Evolutionary conservation across 1,139 yeast species (phyloP).

Genomic region (Diutina scorzettiae): DNA sequence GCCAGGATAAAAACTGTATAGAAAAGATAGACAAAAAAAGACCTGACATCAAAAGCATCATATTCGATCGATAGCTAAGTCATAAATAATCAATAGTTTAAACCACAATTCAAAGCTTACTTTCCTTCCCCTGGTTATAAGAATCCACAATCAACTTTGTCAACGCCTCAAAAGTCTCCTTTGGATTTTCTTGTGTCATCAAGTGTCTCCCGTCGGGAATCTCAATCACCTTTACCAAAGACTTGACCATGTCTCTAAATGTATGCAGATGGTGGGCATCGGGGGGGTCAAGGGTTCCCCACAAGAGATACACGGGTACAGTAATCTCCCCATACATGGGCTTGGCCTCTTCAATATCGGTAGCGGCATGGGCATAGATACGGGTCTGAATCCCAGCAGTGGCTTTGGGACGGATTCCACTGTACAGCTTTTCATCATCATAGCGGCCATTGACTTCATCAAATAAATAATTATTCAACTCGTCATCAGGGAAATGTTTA

Average conservation of each 20-base stretch:
- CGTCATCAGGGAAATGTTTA: neutral
- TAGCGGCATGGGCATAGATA: neutral
- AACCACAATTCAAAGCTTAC: too few relatives aligned
- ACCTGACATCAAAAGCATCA: too few relatives aligned
- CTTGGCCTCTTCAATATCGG: neutral
- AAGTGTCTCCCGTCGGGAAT: conserved; percentile 1
- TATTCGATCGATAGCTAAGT: too few relatives aligned
- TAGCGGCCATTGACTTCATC: conserved; percentile 2
- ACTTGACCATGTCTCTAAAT: neutral
- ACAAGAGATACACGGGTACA: neutral
- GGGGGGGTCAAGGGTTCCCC: neutral
- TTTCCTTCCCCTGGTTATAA: too few relatives aligned
- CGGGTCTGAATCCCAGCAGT: neutral
- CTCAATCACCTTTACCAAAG: neutral
- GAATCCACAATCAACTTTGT: too few relatives aligned
- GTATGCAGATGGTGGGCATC: neutral
- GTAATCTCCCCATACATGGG: neutral
- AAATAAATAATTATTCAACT: neutral
- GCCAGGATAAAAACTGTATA: too few relatives aligned
- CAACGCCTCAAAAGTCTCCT: neutral
- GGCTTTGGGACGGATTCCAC: neutral
- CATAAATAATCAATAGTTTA: too few relatives aligned
- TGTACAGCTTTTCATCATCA: neutral
- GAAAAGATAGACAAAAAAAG: too few relatives aligned
- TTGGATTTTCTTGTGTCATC: neutral